These are phyloP conservation scores for Saccharomyces eubayanus DNA, from an alignment of 805 yeast genomes.

Conservation along the genomic window DNA sequence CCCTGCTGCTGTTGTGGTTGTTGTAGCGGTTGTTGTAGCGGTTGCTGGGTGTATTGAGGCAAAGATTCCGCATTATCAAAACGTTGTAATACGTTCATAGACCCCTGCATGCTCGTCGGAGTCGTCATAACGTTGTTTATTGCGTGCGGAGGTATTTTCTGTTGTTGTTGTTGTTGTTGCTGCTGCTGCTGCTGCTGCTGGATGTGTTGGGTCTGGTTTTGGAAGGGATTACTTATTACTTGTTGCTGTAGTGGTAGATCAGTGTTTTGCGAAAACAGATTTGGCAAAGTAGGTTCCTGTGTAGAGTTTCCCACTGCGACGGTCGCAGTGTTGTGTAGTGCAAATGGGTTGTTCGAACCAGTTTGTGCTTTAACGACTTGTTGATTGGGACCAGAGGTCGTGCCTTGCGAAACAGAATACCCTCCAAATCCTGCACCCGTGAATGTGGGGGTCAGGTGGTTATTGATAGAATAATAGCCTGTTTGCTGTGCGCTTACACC, in stretches of 20 bases:
- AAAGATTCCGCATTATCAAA: neutral
- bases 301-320: constrained; percentile 7
- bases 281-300: constrained; percentile 3
- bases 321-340: constrained; percentile 24
- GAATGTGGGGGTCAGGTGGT: constrained; percentile 22
- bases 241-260: constrained; percentile 2
- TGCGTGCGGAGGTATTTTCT: neutral
- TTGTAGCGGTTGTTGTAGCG: constrained; percentile 12
- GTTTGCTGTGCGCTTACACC: constrained; percentile 19
- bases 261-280: constrained; percentile 9
- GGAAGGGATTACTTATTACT: neutral
- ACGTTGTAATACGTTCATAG: constrained; percentile 1
- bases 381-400: constrained; percentile 1
- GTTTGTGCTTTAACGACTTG: constrained; percentile 16
- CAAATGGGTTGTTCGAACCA: constrained; percentile 35
- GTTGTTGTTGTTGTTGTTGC: constrained; percentile 1
- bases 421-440: constrained; percentile 61
- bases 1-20: constrained; percentile 1
- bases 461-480: constrained; percentile 17
- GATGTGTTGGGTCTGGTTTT: neutral
- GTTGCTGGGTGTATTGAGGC: neutral
- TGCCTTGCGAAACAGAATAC: constrained; percentile 29
- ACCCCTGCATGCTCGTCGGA: neutral
- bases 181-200: neutral
- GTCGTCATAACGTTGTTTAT: neutral